Evolutionary conservation across 2,329 filamentous ascomycete species (phyloP).

Genomic region (Endocalyx cinctus): DNA sequence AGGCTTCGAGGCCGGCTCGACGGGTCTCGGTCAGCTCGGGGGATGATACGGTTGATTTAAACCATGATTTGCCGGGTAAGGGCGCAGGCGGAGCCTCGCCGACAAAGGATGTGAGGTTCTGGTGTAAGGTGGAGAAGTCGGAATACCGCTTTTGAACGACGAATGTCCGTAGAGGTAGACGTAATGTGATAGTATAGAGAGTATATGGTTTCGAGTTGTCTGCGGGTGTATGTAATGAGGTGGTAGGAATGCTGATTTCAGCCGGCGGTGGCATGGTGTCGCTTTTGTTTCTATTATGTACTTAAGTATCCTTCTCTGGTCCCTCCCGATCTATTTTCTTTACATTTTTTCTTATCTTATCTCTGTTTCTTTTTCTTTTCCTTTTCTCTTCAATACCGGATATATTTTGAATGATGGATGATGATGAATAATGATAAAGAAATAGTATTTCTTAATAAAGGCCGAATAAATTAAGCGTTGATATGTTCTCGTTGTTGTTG

Average conservation of each 20-base stretch:
- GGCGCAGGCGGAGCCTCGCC: constrained; percentile 61
- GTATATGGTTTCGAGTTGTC: constrained; percentile 64
- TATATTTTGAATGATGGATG: no score
- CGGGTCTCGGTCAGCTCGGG: constrained; percentile 66
- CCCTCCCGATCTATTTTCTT: no score
- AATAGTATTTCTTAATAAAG: no score
- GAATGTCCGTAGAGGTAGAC: constrained; percentile 70
- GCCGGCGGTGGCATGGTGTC: constrained; percentile 58
- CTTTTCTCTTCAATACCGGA: no score
- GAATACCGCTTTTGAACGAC: constrained; percentile 79
- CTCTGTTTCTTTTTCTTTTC: no score
- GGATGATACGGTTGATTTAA: constrained; percentile 66
- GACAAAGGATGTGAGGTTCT: constrained; percentile 53
- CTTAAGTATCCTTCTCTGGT: background rate
- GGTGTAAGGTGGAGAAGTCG: constrained; percentile 68
- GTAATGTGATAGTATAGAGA: constrained; percentile 72
- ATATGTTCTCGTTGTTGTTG: no score
- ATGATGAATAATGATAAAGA: no score
- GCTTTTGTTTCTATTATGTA: background rate
- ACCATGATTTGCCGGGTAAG: constrained; percentile 72
- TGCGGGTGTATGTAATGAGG: constrained; percentile 45
- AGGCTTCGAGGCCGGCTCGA: constrained; percentile 63
- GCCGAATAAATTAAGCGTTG: no score
- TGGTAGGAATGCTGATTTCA: constrained; percentile 65
- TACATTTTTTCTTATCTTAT: no score